phyloP scores from a whole-genome alignment of 2,329 filamentous ascomycete genomes.

The Plectosphaerella cucumerina region DNA sequence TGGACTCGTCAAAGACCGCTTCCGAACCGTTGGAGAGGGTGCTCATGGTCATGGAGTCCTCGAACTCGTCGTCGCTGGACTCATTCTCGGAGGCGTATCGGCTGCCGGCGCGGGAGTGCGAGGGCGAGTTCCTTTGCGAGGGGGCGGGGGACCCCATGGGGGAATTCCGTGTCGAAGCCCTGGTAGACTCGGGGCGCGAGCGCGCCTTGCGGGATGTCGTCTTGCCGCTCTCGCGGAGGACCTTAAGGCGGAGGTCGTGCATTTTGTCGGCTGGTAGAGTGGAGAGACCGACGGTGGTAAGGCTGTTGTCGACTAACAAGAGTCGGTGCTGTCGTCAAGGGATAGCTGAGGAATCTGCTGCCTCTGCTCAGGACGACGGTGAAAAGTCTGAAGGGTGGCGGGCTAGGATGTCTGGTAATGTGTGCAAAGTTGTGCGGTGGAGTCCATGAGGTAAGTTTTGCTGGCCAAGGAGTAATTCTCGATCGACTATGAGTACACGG shows the following conservation, averaged over 20 bases:
- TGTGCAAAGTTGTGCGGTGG: too few relatives aligned
- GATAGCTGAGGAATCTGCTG: too few relatives aligned
- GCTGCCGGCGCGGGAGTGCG: conserved; percentile 55
- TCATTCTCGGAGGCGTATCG: conserved; percentile 63
- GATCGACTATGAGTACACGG: too few relatives aligned
- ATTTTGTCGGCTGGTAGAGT: conserved; percentile 29
- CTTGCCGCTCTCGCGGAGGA: conserved; percentile 66
- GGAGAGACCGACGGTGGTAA: not conserved
- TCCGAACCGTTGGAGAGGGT: conserved; percentile 36
- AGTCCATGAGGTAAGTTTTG: too few relatives aligned
- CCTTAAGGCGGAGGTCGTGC: conserved; percentile 64
- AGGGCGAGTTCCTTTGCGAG: conserved; percentile 54
- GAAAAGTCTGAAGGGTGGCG: too few relatives aligned
- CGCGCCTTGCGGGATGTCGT: conserved; percentile 66
- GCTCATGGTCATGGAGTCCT: conserved; percentile 42
- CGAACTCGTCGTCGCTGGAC: conserved; percentile 49
- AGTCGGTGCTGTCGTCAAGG: not conserved
- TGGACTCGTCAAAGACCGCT: conserved; percentile 52
- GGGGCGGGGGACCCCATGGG: conserved; percentile 53
- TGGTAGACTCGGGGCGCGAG: conserved; percentile 50
- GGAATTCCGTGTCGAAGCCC: conserved; percentile 53
- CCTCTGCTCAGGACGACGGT: too few relatives aligned
- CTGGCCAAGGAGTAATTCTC: too few relatives aligned
- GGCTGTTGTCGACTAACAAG: not conserved
- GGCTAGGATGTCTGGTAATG: too few relatives aligned